A percentile compares a stretch with the other conserved stretches of the same genome.
phyloP scores from a whole-genome alignment of 768 basidiomycete genomes.

The Mycena floridula region DNA sequence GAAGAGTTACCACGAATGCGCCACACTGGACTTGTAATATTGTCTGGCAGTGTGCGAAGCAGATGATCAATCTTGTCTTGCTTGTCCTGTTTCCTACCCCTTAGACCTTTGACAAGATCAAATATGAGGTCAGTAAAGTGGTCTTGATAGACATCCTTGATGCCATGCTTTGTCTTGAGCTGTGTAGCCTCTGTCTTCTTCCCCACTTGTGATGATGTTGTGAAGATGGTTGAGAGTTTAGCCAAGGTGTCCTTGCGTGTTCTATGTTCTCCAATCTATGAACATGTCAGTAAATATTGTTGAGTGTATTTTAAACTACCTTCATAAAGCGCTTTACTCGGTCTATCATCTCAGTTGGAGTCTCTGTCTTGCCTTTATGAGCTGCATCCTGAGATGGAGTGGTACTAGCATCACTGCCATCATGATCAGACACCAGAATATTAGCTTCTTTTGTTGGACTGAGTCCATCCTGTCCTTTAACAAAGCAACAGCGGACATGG shows the following conservation, averaged over 20 bases:
- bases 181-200: slow-evolving; percentile 12
- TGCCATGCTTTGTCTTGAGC: slow-evolving; percentile 18
- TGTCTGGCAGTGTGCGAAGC: slow-evolving; percentile 9
- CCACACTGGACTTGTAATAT: slow-evolving; percentile 29
- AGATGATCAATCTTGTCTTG: slow-evolving; percentile 10
- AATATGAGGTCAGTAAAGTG: slow-evolving; percentile 18
- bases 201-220: slow-evolving; percentile 9
- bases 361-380: neutral
- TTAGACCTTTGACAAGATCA: slow-evolving; percentile 10
- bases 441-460: neutral
- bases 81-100: slow-evolving; percentile 5
- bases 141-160: slow-evolving; percentile 27
- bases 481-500: slow-evolving; percentile 34
- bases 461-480: slow-evolving; percentile 14
- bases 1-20: slow-evolving; percentile 13
- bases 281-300: too few species aligned
- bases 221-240: slow-evolving; percentile 13
- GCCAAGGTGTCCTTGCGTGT: slow-evolving; percentile 10
- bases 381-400: neutral
- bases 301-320: slow-evolving; percentile 11
- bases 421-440: slow-evolving; percentile 1
- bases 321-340: slow-evolving; percentile 17
- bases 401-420: slow-evolving; percentile 2
- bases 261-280: slow-evolving; percentile 12
- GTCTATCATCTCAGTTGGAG: slow-evolving; percentile 11